Percentiles rank a stretch among this genome's conserved stretches.
These are phyloP conservation scores for Neurospora sp. DNA, from an alignment of 495 filamentous ascomycete species.

Conservation along the genomic window DNA sequence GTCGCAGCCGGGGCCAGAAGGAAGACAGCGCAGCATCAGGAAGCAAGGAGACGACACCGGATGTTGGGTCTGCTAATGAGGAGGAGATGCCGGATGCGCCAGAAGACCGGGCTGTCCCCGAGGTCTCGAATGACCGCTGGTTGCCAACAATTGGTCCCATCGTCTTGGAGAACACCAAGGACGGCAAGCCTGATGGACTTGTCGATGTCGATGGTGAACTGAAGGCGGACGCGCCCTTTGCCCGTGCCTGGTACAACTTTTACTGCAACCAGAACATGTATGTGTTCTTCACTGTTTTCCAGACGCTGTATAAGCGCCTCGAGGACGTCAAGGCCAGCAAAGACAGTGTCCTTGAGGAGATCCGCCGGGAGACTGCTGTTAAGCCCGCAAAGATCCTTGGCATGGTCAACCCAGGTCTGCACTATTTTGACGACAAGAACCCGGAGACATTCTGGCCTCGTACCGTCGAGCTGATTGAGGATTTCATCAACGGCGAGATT, in stretches of 20 bases:
- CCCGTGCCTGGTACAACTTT: conserved; percentile 68
- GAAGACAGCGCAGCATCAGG: conserved; percentile 59
- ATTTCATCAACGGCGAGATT: conserved; percentile 74
- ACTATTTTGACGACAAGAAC: conserved; percentile 34
- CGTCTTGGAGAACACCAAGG: conserved; percentile 29
- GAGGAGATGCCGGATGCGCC: conserved; percentile 49
- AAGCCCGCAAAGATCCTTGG: conserved; percentile 76
- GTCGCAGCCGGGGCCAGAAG: conserved; percentile 51
- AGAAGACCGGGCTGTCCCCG: conserved; percentile 35
- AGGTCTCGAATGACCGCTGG: conserved; percentile 48
- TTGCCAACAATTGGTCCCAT: conserved; percentile 35
- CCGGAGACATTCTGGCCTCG: conserved; percentile 41
- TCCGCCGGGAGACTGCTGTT: conserved; percentile 52
- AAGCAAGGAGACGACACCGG: conserved; percentile 83
- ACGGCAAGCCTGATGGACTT: conserved; percentile 26
- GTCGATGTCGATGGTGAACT: conserved; percentile 48
- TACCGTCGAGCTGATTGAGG: conserved; percentile 59
- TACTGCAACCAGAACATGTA: conserved; percentile 85
- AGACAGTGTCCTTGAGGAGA: conserved; percentile 57
- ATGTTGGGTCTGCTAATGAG: conserved; percentile 58
- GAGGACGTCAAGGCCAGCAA: conserved; percentile 70
- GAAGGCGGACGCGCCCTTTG: conserved; percentile 70
- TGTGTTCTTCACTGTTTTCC: conserved; percentile 87
- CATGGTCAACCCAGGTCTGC: conserved; percentile 45
- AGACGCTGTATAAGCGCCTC: conserved; percentile 76